Conservation (phyloP, 352 stramenopile genomes). For the Peronospora tabacina region DNA sequence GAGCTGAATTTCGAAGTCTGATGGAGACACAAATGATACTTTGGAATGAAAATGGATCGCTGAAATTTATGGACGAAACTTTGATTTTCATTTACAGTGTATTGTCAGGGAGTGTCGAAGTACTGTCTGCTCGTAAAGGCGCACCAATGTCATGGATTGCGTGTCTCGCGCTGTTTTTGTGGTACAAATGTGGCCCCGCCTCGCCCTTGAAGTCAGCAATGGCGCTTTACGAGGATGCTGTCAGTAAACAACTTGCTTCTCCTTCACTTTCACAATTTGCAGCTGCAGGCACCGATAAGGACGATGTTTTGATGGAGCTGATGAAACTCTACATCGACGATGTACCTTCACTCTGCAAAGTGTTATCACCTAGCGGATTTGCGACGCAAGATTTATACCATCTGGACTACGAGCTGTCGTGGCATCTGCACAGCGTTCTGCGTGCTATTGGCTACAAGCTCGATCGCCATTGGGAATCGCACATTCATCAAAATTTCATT, state of each 20-base stretch:
- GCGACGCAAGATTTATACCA: constrained; percentile 25
- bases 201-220: constrained; percentile 44
- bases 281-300: constrained; percentile 25
- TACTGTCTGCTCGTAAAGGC: constrained; percentile 45
- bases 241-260: constrained; percentile 36
- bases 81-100: constrained; percentile 60
- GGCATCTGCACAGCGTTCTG: constrained; percentile 70
- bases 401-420: constrained; percentile 73
- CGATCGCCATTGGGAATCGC: constrained; percentile 64
- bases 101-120: constrained; percentile 50
- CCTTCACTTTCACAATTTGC: constrained; percentile 30
- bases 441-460: constrained; percentile 66
- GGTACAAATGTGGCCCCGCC: constrained; percentile 53
- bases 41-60: constrained; percentile 44
- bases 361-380: constrained; percentile 56
- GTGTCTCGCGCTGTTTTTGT: constrained; percentile 58
- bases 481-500: constrained; percentile 80
- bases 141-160: constrained; percentile 44
- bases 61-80: constrained; percentile 53
- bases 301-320: constrained; percentile 57
- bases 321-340: constrained; percentile 63
- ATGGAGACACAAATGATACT: constrained; percentile 48
- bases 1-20: constrained; percentile 40
- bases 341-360: constrained; percentile 41
- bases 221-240: constrained; percentile 31